Base-by-base conservation (phyloP, 1,284 basidiomycete species). In the Tetrapyrgos nigripes region DNA sequence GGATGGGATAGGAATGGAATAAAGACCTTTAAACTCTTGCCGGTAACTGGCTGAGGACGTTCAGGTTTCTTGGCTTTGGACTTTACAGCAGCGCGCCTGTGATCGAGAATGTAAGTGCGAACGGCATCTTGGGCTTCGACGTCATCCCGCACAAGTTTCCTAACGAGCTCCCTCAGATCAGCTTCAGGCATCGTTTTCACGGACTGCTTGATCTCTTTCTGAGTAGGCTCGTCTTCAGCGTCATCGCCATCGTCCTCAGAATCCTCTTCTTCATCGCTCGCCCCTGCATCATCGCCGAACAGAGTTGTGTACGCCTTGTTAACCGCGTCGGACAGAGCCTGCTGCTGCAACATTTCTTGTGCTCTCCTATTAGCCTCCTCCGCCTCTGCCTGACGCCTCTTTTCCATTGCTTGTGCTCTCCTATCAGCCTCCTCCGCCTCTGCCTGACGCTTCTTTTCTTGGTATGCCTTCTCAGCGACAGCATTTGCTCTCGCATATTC, bases 381-480 rank as follows among this genome's bases (percentile, higher is more conserved):
- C 13, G 17, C 28, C 28, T 51, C 26, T 35, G 23, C 5, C 10
- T 29, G 26, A 49, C 27, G 2, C 24, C 5, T 17, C 26, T 50
- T 35, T 19, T 50, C 13, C 19, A 23, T 35, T 23, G n/a, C 29
- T 6, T 23, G 31, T 35, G 4, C n/a, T 35, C 28, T 45, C 23
- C 26, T 8, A 11, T 19, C 35, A n/a, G n/a, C n/a, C 27, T 19
- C 28, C 23, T 45, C 35, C 13, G 17, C 28, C 28, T 51, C 26
- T 35, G 23, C 5, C 14, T 19, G 13, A 17, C 48, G 55, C 37
- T 57, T 50, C 14, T n/a, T n/a, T n/a, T 55, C 60, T 43, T 60
- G 17, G 40, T 62, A 60, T 35, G 50, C 56, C 19, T 47, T 53
- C 43, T 58, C 57, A 11, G 59, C 62, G 6, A 50, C 37, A 11